These are phyloP conservation scores for Clarireedia monteithiana DNA, from an alignment of 2,329 filamentous ascomycete species.

Conservation along the genomic window DNA sequence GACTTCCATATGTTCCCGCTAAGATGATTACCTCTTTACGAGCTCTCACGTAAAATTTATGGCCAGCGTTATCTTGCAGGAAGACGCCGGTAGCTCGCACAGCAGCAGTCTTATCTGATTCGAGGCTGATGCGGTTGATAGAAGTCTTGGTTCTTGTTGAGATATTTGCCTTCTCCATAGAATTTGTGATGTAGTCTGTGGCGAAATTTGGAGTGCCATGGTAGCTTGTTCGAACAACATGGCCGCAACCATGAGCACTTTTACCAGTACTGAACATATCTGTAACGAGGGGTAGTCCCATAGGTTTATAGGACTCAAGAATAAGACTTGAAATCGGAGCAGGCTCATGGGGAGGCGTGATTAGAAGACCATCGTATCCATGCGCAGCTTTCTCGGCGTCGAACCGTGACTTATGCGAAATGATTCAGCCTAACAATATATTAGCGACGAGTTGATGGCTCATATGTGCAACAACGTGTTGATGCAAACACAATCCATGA, in stretches of 20 bases:
- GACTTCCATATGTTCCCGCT: slow-evolving; percentile 42
- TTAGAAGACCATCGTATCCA: background rate
- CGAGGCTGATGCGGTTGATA: background rate
- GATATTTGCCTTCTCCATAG: background rate
- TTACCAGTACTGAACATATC: background rate
- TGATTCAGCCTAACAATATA: background rate
- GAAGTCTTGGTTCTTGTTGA: background rate
- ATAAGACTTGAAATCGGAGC: background rate
- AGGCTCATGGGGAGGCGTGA: background rate
- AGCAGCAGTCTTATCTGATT: background rate
- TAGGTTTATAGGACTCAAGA: background rate
- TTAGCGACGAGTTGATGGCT: background rate
- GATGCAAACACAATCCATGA: background rate
- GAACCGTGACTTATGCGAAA: background rate
- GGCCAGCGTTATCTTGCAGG: background rate
- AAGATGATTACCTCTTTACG: slow-evolving; percentile 40
- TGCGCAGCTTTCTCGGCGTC: background rate
- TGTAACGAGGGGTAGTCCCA: background rate
- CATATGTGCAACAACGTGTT: background rate
- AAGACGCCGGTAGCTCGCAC: background rate
- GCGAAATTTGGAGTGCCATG: background rate
- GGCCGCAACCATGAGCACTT: background rate
- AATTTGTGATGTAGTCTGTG: background rate
- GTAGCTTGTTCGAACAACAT: background rate
- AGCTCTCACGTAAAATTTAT: slow-evolving; percentile 14